Evolutionary conservation across 2,329 filamentous ascomycete genomes (phyloP), one percentile per base, ranked within the genome.

Genomic region (Ceratocystis smalleyi): DNA sequence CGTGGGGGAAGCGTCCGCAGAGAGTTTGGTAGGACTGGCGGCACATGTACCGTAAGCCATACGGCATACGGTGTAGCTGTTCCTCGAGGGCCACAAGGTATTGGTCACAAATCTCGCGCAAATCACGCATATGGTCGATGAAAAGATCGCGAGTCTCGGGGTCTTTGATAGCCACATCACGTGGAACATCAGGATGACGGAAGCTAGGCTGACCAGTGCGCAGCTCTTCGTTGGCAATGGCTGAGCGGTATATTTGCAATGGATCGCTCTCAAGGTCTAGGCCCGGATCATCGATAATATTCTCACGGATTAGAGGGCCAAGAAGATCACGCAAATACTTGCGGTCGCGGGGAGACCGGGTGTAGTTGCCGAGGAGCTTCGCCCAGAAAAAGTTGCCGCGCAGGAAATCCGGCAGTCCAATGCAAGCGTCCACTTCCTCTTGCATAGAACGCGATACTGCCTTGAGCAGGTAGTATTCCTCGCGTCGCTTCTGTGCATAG

Each of bases 191-290:
- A 15, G 89, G 83, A 43, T 85, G 88, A 67, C 94, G 83, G 61
- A 82, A 83, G 72, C 91, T 96, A 22, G 89, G 84, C 68, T 85
- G 84, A 3, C 94, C 94, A 0, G 94, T 99, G 19, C 90, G 86
- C 27, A 99, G 83, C 75, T 99, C 94, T 74, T 97, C 92, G 70
- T 99, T 96, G 76, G 95, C 97, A 76, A 99, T 95, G 15, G 90
- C 86, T 4, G 91, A 94, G 51, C 89, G 84, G 75, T 99, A 97
- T 65, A 99, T 99, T 70, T 97, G 92, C 78, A 97, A 87, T 0
- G 94, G 94, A 71, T 99, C 94, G 72, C 92, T 96, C 75, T 99
- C 94, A 30, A 99, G 79, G 72, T 99, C 92, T 43, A 99, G 79
- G 4, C 86, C 87, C 12, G 91, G 86, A 69, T 96, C 94, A 64